Conservation (phyloP, 129 eudicot species). For the Chrysanthemum seticuspe region DNA sequence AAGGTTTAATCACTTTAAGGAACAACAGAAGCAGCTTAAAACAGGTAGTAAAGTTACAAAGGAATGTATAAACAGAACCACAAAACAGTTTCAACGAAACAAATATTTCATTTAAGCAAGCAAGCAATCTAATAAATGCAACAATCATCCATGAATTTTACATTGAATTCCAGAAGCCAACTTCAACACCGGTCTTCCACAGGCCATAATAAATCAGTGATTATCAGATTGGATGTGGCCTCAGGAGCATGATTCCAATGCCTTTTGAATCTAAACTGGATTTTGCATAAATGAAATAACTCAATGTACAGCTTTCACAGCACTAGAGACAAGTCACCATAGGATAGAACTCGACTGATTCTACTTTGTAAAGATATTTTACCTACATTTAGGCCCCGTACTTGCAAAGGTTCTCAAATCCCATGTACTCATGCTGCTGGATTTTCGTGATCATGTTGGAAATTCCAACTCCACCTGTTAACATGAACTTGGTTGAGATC, state of each 20-base stretch:
- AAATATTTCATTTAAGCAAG: neutral
- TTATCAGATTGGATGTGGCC: neutral
- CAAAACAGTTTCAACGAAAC: constrained; percentile 7
- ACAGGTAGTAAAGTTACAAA: neutral
- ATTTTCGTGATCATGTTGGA: constrained; percentile 80
- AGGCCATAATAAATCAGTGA: too few species aligned
- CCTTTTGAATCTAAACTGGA: constrained; percentile 12
- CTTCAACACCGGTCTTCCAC: neutral
- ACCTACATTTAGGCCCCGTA: constrained; percentile 40
- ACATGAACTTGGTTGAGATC: neutral
- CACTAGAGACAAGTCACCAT: neutral
- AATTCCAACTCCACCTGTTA: constrained; percentile 91
- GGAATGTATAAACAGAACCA: constrained; percentile 7
- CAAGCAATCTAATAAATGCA: constrained; percentile 8
- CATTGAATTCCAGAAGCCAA: constrained; percentile 15
- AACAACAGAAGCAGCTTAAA: neutral
- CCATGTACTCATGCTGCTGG: constrained; percentile 78
- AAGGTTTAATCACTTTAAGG: too few species aligned
- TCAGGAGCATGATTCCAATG: neutral
- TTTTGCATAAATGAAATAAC: constrained; percentile 11
- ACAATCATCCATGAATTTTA: constrained; percentile 7
- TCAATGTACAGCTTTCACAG: neutral
- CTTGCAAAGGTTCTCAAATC: constrained; percentile 91
- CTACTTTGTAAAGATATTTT: neutral
- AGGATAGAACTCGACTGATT: constrained; percentile 2